Percentiles rank a stretch among this genome's conserved stretches.
phyloP scores from a whole-genome alignment of 768 basidiomycete species.

The Multifurca ochricompacta region DNA sequence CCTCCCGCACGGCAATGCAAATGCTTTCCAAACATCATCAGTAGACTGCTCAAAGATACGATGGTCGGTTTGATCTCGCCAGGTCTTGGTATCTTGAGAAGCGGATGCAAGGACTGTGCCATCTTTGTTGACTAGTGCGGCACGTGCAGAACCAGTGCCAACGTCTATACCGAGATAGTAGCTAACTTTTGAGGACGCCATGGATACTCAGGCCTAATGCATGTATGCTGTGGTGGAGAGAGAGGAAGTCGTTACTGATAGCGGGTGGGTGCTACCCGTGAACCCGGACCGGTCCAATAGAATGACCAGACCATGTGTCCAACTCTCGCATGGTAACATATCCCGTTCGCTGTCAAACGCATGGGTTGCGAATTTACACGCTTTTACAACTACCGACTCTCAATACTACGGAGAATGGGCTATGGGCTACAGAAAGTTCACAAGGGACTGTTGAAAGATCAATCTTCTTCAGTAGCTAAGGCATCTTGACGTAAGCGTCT shows the following conservation, averaged over 20 bases:
- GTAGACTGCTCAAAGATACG: conserved; percentile 97
- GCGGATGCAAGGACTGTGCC: conserved; percentile 73
- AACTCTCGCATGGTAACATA: no score
- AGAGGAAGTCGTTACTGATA: background rate
- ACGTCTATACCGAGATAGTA: conserved; percentile 77
- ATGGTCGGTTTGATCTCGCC: conserved; percentile 76
- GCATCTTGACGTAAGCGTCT: no score
- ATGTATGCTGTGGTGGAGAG: background rate
- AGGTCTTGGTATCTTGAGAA: conserved; percentile 77
- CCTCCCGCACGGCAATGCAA: conserved; percentile 50
- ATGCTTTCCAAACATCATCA: conserved; percentile 76
- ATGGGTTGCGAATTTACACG: no score
- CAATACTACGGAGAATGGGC: no score
- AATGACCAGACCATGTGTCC: background rate
- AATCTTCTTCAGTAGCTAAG: no score
- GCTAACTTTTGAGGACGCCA: conserved; percentile 29
- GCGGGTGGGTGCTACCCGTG: no score
- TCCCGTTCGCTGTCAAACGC: no score
- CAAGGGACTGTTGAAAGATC: no score
- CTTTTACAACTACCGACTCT: no score
- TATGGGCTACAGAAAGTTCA: no score
- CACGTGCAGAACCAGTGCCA: conserved; percentile 91
- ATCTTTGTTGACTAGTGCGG: conserved; percentile 61
- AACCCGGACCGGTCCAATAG: no score
- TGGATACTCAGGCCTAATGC: conserved; percentile 16